Percentiles rank a stretch among this genome's conserved stretches.
Conservation (phyloP, 208 protist genomes). For the Acanthamoeba rhysodes region DNA sequence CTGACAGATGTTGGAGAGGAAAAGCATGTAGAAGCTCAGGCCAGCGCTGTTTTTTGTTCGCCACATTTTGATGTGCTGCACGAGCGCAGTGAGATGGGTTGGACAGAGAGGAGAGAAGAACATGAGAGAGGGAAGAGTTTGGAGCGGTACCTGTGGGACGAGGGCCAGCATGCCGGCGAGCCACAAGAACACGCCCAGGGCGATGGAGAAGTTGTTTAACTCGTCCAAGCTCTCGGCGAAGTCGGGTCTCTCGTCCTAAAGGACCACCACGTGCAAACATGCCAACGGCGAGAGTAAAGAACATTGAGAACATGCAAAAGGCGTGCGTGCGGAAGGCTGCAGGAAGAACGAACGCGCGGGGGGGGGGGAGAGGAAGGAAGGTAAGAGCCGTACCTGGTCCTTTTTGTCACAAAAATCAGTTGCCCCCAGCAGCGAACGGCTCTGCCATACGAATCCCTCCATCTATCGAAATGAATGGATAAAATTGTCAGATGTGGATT, state of each 20-base stretch:
- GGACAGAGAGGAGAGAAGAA: too few relatives aligned
- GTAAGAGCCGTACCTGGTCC: background rate
- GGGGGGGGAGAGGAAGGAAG: background rate
- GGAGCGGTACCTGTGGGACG: background rate
- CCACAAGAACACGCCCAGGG: background rate
- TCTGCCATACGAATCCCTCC: background rate
- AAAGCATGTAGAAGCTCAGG: slow-evolving; percentile 51
- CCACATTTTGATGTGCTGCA: slow-evolving; percentile 41
- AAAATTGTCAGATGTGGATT: background rate
- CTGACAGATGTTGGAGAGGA: slow-evolving; percentile 48
- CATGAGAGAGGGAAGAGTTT: too few relatives aligned
- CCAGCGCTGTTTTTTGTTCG: slow-evolving; percentile 15
- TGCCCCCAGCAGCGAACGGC: background rate
- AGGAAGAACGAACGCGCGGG: background rate
- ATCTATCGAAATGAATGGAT: background rate
- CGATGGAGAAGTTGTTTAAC: slow-evolving; percentile 7
- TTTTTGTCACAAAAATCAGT: background rate
- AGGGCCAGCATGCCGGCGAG: slow-evolving; percentile 12
- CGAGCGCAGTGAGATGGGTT: background rate
- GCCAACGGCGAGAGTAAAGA: too few relatives aligned
- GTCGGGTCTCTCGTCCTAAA: background rate
- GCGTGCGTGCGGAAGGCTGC: too few relatives aligned
- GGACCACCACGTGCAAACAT: background rate
- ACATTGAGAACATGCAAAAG: too few relatives aligned
- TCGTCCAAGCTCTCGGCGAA: slow-evolving; percentile 31